Percentiles rank a stretch among this genome's conserved stretches.
phyloP scores from a whole-genome alignment of 352 stramenopile genomes.

The Phytophthora foliorum region DNA sequence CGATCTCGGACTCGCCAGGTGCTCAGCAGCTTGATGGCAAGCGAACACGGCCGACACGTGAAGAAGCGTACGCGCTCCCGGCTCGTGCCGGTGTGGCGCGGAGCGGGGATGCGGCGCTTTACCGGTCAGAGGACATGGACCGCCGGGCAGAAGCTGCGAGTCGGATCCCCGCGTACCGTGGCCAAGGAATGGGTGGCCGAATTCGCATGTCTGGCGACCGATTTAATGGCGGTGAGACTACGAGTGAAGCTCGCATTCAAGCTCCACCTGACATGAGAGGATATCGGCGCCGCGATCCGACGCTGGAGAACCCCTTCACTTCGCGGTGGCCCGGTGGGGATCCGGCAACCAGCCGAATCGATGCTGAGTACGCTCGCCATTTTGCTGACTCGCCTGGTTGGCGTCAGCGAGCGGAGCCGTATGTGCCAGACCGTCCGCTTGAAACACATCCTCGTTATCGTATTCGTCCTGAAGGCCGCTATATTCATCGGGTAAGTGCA shows the following conservation, averaged over 20 bases:
- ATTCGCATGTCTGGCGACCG: constrained; percentile 34
- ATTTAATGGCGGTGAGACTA: constrained; percentile 23
- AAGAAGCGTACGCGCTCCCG: constrained; percentile 25
- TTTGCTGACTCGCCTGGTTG: constrained; percentile 52
- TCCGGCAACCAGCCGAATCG: constrained; percentile 2
- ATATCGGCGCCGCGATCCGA: constrained; percentile 30
- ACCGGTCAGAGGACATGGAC: constrained; percentile 28
- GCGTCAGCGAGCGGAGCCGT: constrained; percentile 40
- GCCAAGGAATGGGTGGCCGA: constrained; percentile 33
- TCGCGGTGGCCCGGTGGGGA: constrained; percentile 38
- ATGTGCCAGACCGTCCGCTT: constrained; percentile 24
- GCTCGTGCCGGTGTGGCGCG: constrained; percentile 15
- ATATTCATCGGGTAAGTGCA: constrained; percentile 31
- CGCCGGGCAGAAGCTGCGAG: constrained; percentile 26
- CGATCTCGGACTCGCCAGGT: constrained; percentile 33
- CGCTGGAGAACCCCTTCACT: constrained; percentile 31
- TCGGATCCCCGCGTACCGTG: constrained; percentile 31
- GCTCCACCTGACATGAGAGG: constrained; percentile 27
- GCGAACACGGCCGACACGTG: constrained; percentile 33
- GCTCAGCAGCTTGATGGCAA: constrained; percentile 37
- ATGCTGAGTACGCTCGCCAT: constrained; percentile 41
- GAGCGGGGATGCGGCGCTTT: constrained; percentile 12
- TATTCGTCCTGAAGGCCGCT: constrained; percentile 33
- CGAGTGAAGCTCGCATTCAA: constrained; percentile 33
- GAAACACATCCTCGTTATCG: constrained; percentile 31